These are phyloP conservation scores for Wilcoxina mikolae DNA, from an alignment of 495 filamentous ascomycete species.

Conservation along the genomic window DNA sequence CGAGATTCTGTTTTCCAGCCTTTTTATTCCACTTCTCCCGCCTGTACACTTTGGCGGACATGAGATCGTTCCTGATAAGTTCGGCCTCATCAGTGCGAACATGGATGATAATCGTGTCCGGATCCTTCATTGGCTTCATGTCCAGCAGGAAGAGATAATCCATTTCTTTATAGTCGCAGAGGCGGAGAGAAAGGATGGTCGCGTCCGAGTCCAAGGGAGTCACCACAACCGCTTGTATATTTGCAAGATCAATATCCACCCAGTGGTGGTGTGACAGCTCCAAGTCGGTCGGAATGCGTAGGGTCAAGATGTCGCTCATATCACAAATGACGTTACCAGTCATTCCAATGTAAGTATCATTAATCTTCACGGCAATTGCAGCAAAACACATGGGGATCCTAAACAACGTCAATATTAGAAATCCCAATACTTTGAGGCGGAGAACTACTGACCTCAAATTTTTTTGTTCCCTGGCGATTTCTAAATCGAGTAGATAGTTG, in stretches of 20 bases:
- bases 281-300: background rate
- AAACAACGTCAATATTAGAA: background rate
- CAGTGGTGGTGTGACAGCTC: background rate
- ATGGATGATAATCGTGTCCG: background rate
- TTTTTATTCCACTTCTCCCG: background rate
- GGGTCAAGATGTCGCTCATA: background rate
- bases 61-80: constrained; percentile 1
- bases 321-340: background rate
- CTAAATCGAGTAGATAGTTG: background rate
- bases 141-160: constrained; percentile 2
- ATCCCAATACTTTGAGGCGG: background rate
- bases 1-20: background rate
- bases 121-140: constrained; percentile 2
- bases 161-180: background rate
- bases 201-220: background rate
- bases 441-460: background rate
- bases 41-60: background rate
- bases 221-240: background rate
- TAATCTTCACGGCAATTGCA: background rate
- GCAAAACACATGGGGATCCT: constrained; percentile 2
- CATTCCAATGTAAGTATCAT: background rate
- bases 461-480: background rate
- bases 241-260: constrained; percentile 3
- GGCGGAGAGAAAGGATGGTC: background rate
- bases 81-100: background rate